Evolutionary conservation across 805 yeast genomes (phyloP).

Genomic region (Scheffersomyces amazonensis): DNA sequence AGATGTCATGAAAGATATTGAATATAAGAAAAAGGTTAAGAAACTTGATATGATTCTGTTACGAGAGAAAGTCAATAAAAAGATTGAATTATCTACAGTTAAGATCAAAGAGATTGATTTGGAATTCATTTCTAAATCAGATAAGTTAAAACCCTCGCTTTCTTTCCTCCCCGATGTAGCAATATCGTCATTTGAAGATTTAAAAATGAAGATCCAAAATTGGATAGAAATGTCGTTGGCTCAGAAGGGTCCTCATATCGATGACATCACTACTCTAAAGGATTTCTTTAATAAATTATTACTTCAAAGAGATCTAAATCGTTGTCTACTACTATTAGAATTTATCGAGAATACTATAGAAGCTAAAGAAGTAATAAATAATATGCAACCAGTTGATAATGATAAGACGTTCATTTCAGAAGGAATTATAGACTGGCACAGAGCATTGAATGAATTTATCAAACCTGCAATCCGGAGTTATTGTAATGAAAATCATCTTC

Average conservation of each 20-base stretch:
- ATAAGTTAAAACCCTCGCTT: constrained; percentile 8
- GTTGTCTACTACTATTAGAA: constrained; percentile 15
- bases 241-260: constrained; percentile 35
- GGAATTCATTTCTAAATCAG: constrained; percentile 21
- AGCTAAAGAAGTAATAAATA: not conserved
- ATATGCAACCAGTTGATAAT: constrained; percentile 1
- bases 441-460: constrained; percentile 2
- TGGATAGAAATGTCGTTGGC: constrained; percentile 25
- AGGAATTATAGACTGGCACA: constrained; percentile 9
- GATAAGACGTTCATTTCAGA: constrained; percentile 3
- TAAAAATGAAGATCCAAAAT: constrained; percentile 15
- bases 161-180: constrained; percentile 11
- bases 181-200: constrained; percentile 6
- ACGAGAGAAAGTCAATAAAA: constrained; percentile 20
- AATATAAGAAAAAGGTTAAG: constrained; percentile 24
- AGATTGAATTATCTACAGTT: constrained; percentile 9
- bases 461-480: constrained; percentile 1
- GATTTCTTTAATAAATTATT: constrained; percentile 18
- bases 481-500: not conserved
- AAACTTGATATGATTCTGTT: constrained; percentile 21
- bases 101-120: constrained; percentile 11
- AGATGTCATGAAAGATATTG: constrained; percentile 35
- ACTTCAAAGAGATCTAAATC: constrained; percentile 9
- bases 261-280: constrained; percentile 22
- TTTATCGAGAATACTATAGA: constrained; percentile 5